Conservation (phyloP, 2,329 filamentous ascomycete species). For the Fusarium hostae region DNA sequence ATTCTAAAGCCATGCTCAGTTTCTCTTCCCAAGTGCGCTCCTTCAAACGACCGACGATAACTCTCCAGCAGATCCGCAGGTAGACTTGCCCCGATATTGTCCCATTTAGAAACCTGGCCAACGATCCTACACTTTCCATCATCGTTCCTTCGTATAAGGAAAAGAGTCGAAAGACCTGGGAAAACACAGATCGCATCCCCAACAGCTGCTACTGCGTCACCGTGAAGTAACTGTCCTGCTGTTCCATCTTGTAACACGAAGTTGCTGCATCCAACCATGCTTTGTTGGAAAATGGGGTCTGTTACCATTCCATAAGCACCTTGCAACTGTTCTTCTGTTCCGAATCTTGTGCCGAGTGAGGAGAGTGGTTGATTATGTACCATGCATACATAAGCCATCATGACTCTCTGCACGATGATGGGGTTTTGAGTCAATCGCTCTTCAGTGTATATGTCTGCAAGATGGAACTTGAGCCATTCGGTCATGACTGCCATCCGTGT, state of each 20-base stretch:
- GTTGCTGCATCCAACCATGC: background rate
- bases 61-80: background rate
- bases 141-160: fast-evolving
- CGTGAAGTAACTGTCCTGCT: background rate
- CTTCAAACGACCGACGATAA: background rate
- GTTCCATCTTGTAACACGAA: conserved; percentile 17
- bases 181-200: conserved; percentile 15
- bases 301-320: background rate
- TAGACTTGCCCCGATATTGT: background rate
- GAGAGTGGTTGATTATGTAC: background rate
- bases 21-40: fast-evolving
- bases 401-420: background rate
- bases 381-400: conserved; percentile 24
- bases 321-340: background rate
- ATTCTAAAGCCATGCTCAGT: fast-evolving
- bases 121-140: fast-evolving
- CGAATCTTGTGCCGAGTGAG: background rate
- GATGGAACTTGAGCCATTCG: conserved; percentile 2
- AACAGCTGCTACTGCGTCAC: fast-evolving
- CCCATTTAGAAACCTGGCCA: background rate
- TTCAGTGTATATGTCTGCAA: conserved; percentile 7
- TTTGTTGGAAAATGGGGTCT: background rate
- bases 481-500: background rate
- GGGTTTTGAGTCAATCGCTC: background rate
- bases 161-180: background rate